A percentile compares a stretch with the other conserved stretches of the same genome.
Conservation (phyloP, 75 land plant species). For the Isoetes taiwanensis region DNA sequence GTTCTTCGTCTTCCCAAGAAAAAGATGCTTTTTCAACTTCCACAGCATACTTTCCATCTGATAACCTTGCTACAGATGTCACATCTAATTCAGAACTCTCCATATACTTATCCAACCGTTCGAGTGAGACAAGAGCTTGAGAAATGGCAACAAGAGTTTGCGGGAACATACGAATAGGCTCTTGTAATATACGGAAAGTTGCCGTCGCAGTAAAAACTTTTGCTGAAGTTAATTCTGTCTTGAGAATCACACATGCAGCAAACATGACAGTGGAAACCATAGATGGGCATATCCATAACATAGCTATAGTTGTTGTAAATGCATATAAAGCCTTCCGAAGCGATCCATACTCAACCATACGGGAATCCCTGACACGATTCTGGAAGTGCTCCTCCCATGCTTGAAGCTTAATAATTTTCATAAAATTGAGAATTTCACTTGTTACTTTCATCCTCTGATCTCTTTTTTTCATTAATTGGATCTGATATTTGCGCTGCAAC, state of each 20-base stretch:
- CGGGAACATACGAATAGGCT: constrained; percentile 27
- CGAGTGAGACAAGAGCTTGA: constrained; percentile 17
- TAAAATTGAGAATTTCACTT: constrained; percentile 26
- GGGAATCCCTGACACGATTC: constrained; percentile 12
- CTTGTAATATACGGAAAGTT: constrained; percentile 33
- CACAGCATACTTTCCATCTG: constrained; percentile 15
- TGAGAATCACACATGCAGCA: constrained; percentile 33
- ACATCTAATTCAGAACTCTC: constrained; percentile 19
- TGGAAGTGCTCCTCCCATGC: constrained; percentile 30
- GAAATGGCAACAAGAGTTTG: constrained; percentile 11
- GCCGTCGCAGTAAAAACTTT: constrained; percentile 34
- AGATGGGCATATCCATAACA: constrained; percentile 51
- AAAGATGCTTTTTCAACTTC: constrained; percentile 13
- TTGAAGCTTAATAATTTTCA: constrained; percentile 33
- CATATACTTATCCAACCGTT: constrained; percentile 19
- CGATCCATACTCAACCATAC: constrained; percentile 17
- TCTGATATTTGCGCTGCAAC: constrained; percentile 11
- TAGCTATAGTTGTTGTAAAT: constrained; percentile 39
- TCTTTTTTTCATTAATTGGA: constrained; percentile 14
- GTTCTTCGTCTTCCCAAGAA: constrained; percentile 12
- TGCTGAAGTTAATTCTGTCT: constrained; percentile 26
- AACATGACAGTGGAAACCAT: constrained; percentile 57
- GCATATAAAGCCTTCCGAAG: constrained; percentile 44
- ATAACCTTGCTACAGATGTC: constrained; percentile 9
- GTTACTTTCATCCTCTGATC: constrained; percentile 27